These are phyloP conservation scores for Asterochloris sp. DNA, from an alignment of 139 green algal genomes.

Conservation along the genomic window DNA sequence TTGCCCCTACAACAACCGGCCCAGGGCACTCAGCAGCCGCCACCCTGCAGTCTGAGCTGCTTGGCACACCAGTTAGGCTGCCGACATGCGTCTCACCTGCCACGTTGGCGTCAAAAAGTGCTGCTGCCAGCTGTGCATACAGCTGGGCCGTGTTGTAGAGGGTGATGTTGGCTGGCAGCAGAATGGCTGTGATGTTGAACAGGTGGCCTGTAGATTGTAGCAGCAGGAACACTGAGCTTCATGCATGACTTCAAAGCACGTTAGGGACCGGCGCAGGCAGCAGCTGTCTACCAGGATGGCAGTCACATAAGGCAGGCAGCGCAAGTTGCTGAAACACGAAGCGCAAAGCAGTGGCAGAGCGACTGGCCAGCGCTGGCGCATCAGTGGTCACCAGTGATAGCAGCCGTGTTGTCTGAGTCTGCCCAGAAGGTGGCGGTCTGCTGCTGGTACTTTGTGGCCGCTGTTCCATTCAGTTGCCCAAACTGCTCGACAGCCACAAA, in stretches of 20 bases:
- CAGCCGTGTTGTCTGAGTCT: neutral
- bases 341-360: neutral
- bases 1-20: too few relatives aligned
- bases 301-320: neutral
- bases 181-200: slow-evolving; percentile 9
- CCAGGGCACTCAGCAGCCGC: too few relatives aligned
- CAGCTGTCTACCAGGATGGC: neutral
- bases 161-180: neutral
- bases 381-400: neutral
- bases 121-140: slow-evolving; percentile 1
- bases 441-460: neutral
- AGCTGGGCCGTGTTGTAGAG: neutral
- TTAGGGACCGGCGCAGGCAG: neutral
- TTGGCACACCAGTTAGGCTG: too few relatives aligned
- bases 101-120: slow-evolving; percentile 1
- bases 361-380: neutral
- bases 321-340: neutral
- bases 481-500: neutral
- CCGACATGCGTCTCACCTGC: too few relatives aligned
- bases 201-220: neutral
- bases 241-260: neutral
- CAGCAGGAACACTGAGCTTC: neutral
- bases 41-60: too few relatives aligned
- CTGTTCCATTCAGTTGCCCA: neutral
- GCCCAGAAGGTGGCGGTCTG: slow-evolving; percentile 1